These are phyloP conservation scores for Ceratocystis ficicola DNA, from an alignment of 2,329 filamentous ascomycete species.

Conservation along the genomic window DNA sequence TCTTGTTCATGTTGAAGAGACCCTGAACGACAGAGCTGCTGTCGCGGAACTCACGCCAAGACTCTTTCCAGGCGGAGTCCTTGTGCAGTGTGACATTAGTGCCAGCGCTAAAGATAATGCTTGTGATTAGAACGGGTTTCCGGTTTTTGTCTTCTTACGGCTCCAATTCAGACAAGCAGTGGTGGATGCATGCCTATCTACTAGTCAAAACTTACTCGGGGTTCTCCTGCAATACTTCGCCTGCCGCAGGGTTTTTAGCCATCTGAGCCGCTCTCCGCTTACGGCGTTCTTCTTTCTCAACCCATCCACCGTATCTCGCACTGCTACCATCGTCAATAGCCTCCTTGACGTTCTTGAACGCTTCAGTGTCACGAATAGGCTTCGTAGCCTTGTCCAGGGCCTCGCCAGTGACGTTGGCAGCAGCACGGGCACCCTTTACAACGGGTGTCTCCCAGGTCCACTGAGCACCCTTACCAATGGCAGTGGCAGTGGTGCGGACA, in stretches of 20 bases:
- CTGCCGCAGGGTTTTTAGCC: constrained; percentile 38
- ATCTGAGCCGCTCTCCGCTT: constrained; percentile 65
- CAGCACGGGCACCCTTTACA: constrained; percentile 80
- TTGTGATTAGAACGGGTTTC: constrained; percentile 24
- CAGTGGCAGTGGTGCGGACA: constrained; percentile 73
- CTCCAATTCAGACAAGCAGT: too few relatives aligned
- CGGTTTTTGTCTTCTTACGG: background rate
- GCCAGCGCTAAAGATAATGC: constrained; percentile 54
- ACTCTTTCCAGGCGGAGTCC: constrained; percentile 93
- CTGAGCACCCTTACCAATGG: constrained; percentile 76
- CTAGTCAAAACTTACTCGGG: constrained; percentile 58
- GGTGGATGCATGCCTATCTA: background rate
- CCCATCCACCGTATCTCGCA: constrained; percentile 89
- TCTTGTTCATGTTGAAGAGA: constrained; percentile 71
- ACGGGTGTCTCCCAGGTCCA: constrained; percentile 97
- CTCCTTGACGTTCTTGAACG: constrained; percentile 87
- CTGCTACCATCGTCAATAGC: constrained; percentile 96
- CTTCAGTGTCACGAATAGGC: constrained; percentile 86
- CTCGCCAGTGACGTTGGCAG: constrained; percentile 72
- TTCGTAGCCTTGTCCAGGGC: constrained; percentile 90
- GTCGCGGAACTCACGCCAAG: constrained; percentile 94
- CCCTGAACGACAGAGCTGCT: constrained; percentile 78
- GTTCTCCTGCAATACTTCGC: constrained; percentile 63
- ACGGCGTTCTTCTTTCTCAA: constrained; percentile 87
- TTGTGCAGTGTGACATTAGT: constrained; percentile 94